Percentiles rank a stretch among this genome's conserved stretches.
Evolutionary conservation across 305 asterid species (phyloP).

Genomic region (Withania somnifera): DNA sequence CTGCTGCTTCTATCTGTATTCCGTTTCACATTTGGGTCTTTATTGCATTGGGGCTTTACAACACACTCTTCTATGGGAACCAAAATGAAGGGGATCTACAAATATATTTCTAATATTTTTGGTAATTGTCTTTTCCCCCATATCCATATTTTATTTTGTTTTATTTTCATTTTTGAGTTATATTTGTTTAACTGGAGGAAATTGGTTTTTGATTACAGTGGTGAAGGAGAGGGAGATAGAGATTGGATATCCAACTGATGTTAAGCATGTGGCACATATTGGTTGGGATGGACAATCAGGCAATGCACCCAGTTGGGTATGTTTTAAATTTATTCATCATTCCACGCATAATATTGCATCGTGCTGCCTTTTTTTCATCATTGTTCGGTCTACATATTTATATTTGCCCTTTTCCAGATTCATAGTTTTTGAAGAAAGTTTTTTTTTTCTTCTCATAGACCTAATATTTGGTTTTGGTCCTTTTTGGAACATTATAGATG

Average conservation of each 20-base stretch:
- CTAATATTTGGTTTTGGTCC: background rate
- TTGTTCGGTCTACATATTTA: background rate
- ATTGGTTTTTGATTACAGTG: conserved; percentile 26
- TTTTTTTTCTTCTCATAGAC: background rate
- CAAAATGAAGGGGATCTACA: conserved; percentile 68
- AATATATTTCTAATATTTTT: conserved; percentile 61
- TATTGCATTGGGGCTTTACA: conserved; percentile 3
- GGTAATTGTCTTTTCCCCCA: conserved; percentile 25
- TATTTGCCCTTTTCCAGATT: background rate
- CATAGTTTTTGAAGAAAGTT: background rate
- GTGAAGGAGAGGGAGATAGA: conserved; percentile 84
- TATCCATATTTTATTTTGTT: background rate
- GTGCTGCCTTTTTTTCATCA: background rate
- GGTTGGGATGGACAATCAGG: conserved; percentile 92
- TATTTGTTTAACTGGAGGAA: background rate
- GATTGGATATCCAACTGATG: conserved; percentile 85
- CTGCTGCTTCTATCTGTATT: conserved; percentile 22
- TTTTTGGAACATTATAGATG: conserved; percentile 33
- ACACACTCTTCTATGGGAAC: conserved; percentile 28
- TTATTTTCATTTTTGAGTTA: background rate
- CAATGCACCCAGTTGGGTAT: conserved; percentile 81
- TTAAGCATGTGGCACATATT: conserved; percentile 90
- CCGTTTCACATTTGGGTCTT: conserved; percentile 11
- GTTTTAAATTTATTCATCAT: too few relatives aligned
- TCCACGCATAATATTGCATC: too few relatives aligned